These are phyloP conservation scores for Carex pumila DNA, from an alignment of 176 grass and related monocot species.

Conservation along the genomic window DNA sequence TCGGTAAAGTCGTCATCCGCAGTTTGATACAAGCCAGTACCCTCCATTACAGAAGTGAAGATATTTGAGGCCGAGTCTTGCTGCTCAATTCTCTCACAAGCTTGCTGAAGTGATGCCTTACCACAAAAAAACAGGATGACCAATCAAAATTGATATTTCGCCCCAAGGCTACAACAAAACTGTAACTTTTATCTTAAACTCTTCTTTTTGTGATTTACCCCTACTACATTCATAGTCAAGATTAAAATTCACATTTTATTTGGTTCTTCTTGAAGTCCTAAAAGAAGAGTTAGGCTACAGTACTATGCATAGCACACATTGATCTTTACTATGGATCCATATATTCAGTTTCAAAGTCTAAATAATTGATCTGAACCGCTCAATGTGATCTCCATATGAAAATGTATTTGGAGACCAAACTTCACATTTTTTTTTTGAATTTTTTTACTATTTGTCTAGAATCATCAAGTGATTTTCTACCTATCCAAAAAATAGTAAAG, in stretches of 20 bases:
- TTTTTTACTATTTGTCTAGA: too few species aligned
- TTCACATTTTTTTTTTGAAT: too few species aligned
- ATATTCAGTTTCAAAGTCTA: too few species aligned
- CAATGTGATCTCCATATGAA: too few species aligned
- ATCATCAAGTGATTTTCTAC: too few species aligned
- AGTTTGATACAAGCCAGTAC: conserved; percentile 32
- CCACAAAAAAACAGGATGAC: neutral
- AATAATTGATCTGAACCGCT: too few species aligned
- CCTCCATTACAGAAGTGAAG: conserved; percentile 60
- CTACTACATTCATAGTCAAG: neutral
- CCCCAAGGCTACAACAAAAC: neutral
- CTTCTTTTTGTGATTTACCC: neutral
- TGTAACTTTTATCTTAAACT: neutral
- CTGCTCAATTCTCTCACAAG: conserved; percentile 46
- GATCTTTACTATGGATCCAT: too few species aligned
- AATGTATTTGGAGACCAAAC: too few species aligned
- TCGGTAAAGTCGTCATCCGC: conserved; percentile 33
- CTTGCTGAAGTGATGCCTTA: conserved; percentile 67
- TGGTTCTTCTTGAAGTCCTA: neutral
- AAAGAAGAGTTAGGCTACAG: neutral
- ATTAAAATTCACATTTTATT: neutral
- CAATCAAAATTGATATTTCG: neutral
- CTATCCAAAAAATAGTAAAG: too few species aligned
- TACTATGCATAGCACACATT: too few species aligned
- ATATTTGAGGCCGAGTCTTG: conserved; percentile 49